Percentiles rank a stretch among this genome's conserved stretches.
Conservation (phyloP, 805 yeast species). For the Ogataea glucozyma region DNA sequence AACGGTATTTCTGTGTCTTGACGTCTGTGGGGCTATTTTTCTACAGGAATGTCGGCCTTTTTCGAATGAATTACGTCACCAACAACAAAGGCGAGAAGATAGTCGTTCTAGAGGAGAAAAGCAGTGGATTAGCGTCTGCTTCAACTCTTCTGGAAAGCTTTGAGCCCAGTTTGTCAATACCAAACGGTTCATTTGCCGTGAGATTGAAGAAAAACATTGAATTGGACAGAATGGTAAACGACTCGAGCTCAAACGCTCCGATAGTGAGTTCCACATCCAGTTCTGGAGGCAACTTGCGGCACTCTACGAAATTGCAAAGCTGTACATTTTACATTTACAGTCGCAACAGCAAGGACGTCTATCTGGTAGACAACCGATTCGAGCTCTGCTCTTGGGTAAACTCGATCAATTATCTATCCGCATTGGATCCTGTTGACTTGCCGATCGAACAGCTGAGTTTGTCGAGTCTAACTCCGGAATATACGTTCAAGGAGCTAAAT, state of each 20-base stretch:
- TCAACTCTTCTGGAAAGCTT: conserved; percentile 25
- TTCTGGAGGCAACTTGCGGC: background rate
- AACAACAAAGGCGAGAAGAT: conserved; percentile 18
- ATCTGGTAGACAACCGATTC: conserved; percentile 42
- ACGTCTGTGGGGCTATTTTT: conserved; percentile 52
- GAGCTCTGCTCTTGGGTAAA: conserved; percentile 63
- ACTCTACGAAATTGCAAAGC: conserved; percentile 14
- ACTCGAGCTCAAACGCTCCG: no score
- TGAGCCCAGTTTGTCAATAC: conserved; percentile 30
- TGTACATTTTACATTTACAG: conserved; percentile 43
- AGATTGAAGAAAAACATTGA: conserved; percentile 28
- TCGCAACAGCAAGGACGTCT: conserved; percentile 40
- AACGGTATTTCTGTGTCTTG: conserved; percentile 45
- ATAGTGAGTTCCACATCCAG: no score
- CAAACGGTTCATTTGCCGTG: conserved; percentile 32
- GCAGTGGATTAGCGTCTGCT: conserved; percentile 15
- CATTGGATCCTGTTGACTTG: conserved; percentile 40
- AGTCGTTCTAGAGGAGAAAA: conserved; percentile 32
- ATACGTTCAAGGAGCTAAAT: conserved; percentile 24
- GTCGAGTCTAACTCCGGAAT: conserved; percentile 12
- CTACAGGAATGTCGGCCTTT: conserved; percentile 41
- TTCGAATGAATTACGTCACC: conserved; percentile 33
- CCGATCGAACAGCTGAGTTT: conserved; percentile 28
- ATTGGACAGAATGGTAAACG: conserved; percentile 27
- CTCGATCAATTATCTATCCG: conserved; percentile 52